These are phyloP conservation scores for Chloranthus sessilifolius DNA, from an alignment of 164 flowering plant genomes.

Conservation along the genomic window DNA sequence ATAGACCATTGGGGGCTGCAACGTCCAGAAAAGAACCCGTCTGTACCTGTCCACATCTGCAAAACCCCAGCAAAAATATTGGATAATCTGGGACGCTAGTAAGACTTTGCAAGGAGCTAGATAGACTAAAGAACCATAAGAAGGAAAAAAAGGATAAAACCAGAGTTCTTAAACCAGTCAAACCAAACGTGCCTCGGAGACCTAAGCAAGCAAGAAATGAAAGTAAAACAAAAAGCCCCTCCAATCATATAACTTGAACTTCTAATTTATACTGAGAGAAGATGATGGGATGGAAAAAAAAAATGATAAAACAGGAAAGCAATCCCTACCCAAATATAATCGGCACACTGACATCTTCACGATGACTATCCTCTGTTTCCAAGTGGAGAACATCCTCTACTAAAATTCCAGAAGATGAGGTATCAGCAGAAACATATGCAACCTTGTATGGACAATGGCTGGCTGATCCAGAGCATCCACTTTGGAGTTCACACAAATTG, in stretches of 20 bases:
- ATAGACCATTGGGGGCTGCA: slow-evolving; percentile 82
- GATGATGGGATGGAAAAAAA: neutral
- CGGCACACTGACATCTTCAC: slow-evolving; percentile 38
- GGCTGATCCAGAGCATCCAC: slow-evolving; percentile 29
- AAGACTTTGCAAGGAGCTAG: neutral
- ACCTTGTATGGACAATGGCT: slow-evolving; percentile 59
- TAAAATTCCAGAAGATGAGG: slow-evolving; percentile 68
- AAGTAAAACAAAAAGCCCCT: slow-evolving; percentile 2
- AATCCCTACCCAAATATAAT: slow-evolving; percentile 75
- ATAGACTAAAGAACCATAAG: neutral
- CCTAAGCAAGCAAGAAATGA: neutral
- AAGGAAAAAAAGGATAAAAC: neutral
- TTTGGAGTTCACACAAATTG: slow-evolving; percentile 32
- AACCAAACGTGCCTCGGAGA: neutral
- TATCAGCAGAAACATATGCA: slow-evolving; percentile 52
- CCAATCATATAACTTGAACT: neutral
- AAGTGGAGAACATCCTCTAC: slow-evolving; percentile 81
- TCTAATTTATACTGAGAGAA: neutral
- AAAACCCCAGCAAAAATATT: slow-evolving; percentile 11
- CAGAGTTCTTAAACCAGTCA: neutral
- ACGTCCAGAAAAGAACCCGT: slow-evolving; percentile 69
- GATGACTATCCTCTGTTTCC: slow-evolving; percentile 36
- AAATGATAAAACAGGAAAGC: neutral
- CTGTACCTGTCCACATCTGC: slow-evolving; percentile 81
- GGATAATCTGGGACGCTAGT: neutral